Base-by-base conservation (phyloP, 805 yeast genomes). In the Teunomyces pallodes region DNA sequence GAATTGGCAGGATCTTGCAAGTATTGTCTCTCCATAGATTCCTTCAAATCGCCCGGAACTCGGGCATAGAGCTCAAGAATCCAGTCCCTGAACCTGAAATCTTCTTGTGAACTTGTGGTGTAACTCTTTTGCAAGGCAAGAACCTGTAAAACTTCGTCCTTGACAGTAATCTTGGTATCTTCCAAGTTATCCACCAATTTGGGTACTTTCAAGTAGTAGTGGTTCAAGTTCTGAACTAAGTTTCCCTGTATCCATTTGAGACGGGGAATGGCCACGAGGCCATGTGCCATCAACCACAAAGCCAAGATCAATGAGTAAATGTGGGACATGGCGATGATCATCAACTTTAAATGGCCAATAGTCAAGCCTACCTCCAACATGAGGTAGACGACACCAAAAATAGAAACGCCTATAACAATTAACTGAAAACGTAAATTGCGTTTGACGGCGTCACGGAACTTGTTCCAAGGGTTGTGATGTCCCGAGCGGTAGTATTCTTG, bases 251-350 rank as follows among this genome's bases (percentile, higher is more conserved):
- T 60, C 77, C 61, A 77, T 63, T 50, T 68, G 48, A 50, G 62
- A 48, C 87, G 74, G 0, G 96, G 95, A 2, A 87, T 72, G 39
- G 77, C 75, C 13, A 87, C 78, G 43, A 87, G 65, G 0, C 96
- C 96, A 62, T 88, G 91, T 2, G 92, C 87, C 87, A 89, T 82
- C 49, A 89, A 68, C 92, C 94, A 87, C 17, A 87, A 75, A 2
- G 92, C 90, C 30, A 89, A 59, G 1, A 84, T 72, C 59, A 89
- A 72, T 0, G 95, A 80, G 62, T 88, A 89, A 16, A 86, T 82
- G 61, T 89, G 94, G 1, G 94, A 81, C 9, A 86, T 57, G 0
- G 94, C 91, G 51, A 89, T 85, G 14, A 86, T 74, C 66, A 89
- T 75, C 28, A 83, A 75, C 61, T 83, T 85, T 54, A 89, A 65